These are phyloP conservation scores for Scedosporium boydii DNA, from an alignment of 2,329 filamentous ascomycete species.

Conservation along the genomic window DNA sequence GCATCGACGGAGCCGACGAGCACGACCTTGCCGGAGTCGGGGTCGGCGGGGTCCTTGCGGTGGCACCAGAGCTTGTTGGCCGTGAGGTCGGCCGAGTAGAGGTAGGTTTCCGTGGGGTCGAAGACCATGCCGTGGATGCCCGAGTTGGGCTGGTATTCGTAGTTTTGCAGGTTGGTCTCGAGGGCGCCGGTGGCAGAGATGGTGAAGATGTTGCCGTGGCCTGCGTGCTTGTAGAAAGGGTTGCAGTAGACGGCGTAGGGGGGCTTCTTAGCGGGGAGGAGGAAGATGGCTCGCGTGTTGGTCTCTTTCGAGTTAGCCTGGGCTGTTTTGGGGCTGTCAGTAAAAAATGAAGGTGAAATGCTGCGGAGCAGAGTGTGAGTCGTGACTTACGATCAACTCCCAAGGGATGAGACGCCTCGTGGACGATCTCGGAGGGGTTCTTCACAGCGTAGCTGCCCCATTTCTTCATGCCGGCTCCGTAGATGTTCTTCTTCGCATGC, in stretches of 20 bases:
- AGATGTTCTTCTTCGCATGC: constrained; percentile 76
- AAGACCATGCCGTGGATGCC: constrained; percentile 80
- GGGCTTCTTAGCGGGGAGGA: constrained; percentile 66
- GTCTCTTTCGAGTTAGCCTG: constrained; percentile 59
- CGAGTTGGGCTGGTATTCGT: constrained; percentile 57
- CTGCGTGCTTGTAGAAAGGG: constrained; percentile 80
- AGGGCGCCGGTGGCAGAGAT: constrained; percentile 49
- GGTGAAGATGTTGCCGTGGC: constrained; percentile 69
- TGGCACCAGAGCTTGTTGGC: constrained; percentile 81
- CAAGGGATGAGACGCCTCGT: constrained; percentile 66
- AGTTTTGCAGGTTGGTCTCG: constrained; percentile 59
- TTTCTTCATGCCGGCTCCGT: constrained; percentile 88
- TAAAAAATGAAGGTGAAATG: constrained; percentile 1
- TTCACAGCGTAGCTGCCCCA: constrained; percentile 77
- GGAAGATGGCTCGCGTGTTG: constrained; percentile 83
- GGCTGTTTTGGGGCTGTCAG: constrained; percentile 31
- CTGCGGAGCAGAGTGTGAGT: neutral
- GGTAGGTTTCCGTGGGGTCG: constrained; percentile 60
- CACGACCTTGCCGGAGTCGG: constrained; percentile 48
- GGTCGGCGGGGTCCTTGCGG: constrained; percentile 40
- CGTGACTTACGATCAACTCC: constrained; percentile 58
- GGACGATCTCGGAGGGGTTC: constrained; percentile 65
- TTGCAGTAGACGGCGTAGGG: constrained; percentile 82
- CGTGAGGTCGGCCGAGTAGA: constrained; percentile 71
- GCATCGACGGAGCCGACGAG: constrained; percentile 66